These are phyloP conservation scores for Barnettozyma botsteinii DNA, from an alignment of 805 yeast species.

Conservation along the genomic window DNA sequence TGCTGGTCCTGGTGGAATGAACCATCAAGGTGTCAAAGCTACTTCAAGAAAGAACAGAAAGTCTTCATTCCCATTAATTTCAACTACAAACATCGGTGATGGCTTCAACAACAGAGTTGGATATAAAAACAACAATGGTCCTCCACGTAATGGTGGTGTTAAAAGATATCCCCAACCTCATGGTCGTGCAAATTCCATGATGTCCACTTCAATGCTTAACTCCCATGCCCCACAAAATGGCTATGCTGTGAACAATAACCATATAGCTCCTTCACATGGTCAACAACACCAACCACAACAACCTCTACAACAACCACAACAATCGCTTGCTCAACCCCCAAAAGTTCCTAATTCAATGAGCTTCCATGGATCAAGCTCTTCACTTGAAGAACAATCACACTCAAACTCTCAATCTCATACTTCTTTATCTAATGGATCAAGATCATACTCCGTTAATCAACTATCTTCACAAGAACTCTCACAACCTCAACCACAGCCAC, in stretches of 20 bases:
- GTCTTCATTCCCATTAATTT: conserved; percentile 29
- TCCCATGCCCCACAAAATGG: background rate
- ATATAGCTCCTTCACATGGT: too few relatives aligned
- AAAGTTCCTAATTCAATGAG: conserved; percentile 1
- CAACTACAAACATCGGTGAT: conserved; percentile 11
- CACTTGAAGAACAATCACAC: conserved; percentile 5
- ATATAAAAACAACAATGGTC: background rate
- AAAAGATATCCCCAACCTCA: conserved; percentile 1
- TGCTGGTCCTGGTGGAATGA: conserved; percentile 12
- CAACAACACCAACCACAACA: background rate
- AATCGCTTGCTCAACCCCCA: conserved; percentile 4
- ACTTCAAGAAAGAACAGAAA: conserved; percentile 43
- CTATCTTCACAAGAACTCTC: conserved; percentile 1
- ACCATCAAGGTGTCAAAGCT: conserved; percentile 23
- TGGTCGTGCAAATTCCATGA: conserved; percentile 5
- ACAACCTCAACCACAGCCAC: background rate
- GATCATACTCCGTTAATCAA: conserved; percentile 4
- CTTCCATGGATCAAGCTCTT: conserved; percentile 7
- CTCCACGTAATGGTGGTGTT: conserved; percentile 7
- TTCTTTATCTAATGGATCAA: conserved; percentile 6
- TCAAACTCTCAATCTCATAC: too few relatives aligned
- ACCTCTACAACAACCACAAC: background rate
- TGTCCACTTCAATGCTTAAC: conserved; percentile 2
- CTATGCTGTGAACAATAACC: background rate
- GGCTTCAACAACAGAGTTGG: conserved; percentile 8